These are phyloP conservation scores for Teunomyces aglyptinius DNA, from an alignment of 805 yeast species.

Conservation along the genomic window DNA sequence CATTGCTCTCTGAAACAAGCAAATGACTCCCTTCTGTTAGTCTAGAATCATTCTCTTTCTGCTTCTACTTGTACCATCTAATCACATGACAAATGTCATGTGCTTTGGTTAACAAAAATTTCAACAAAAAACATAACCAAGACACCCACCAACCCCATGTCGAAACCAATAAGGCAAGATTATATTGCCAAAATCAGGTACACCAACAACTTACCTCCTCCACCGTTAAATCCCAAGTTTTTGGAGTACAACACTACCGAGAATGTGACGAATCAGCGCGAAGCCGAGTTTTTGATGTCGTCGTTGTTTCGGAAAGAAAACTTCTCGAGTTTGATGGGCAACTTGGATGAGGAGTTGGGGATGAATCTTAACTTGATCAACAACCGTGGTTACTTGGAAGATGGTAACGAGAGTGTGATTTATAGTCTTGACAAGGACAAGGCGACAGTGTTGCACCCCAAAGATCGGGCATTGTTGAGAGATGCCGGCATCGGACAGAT, in stretches of 20 bases:
- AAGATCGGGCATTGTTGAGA: constrained; percentile 70
- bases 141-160: constrained; percentile 11
- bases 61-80: neutral
- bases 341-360: constrained; percentile 64
- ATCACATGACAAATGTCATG: neutral
- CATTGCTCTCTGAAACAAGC: too few relatives aligned
- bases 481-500: constrained; percentile 65
- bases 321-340: constrained; percentile 57
- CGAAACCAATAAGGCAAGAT: constrained; percentile 57
- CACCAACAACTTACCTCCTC: constrained; percentile 87
- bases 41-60: too few relatives aligned
- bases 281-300: constrained; percentile 54
- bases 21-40: neutral
- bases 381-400: constrained; percentile 66
- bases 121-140: constrained; percentile 1
- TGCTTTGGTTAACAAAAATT: neutral
- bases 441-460: constrained; percentile 60
- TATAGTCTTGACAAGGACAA: constrained; percentile 28
- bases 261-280: constrained; percentile 33
- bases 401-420: constrained; percentile 48
- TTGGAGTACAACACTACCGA: constrained; percentile 51
- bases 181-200: constrained; percentile 81
- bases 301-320: constrained; percentile 74
- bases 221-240: constrained; percentile 86
- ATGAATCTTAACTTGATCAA: constrained; percentile 71